Conservation (phyloP, 2,329 filamentous ascomycete genomes). For the Botrytis galanthina region DNA sequence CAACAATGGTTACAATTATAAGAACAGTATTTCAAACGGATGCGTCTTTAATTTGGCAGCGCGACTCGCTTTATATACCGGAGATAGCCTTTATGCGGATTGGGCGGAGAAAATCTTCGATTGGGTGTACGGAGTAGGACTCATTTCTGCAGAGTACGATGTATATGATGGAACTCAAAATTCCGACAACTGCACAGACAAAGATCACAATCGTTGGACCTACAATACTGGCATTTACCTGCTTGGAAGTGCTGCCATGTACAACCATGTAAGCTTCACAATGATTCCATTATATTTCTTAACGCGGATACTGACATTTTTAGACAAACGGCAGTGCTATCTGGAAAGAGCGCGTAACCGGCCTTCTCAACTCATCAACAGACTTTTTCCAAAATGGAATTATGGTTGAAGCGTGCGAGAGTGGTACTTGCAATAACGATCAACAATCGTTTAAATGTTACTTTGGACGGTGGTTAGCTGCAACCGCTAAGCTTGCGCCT, state of each 20-base stretch:
- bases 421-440: constrained; percentile 55
- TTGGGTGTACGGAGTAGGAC: constrained; percentile 57
- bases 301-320: constrained; percentile 27
- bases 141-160: constrained; percentile 53
- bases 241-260: constrained; percentile 50
- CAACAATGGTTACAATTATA: constrained; percentile 80
- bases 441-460: constrained; percentile 65
- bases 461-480: constrained; percentile 58
- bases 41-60: constrained; percentile 61
- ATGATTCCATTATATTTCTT: neutral
- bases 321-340: constrained; percentile 41
- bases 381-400: constrained; percentile 39
- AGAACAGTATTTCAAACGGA: constrained; percentile 60
- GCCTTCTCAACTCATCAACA: constrained; percentile 39
- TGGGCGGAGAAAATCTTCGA: constrained; percentile 73
- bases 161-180: constrained; percentile 60
- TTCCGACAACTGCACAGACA: constrained; percentile 52
- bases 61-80: constrained; percentile 71
- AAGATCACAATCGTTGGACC: constrained; percentile 61
- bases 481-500: constrained; percentile 56
- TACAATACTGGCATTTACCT: constrained; percentile 67
- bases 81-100: constrained; percentile 70
- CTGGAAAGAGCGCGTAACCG: constrained; percentile 39
- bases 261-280: constrained; percentile 44
- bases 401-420: constrained; percentile 63